Evolutionary conservation across 352 stramenopile species (phyloP).

Genomic region (Globisporangium solare): DNA sequence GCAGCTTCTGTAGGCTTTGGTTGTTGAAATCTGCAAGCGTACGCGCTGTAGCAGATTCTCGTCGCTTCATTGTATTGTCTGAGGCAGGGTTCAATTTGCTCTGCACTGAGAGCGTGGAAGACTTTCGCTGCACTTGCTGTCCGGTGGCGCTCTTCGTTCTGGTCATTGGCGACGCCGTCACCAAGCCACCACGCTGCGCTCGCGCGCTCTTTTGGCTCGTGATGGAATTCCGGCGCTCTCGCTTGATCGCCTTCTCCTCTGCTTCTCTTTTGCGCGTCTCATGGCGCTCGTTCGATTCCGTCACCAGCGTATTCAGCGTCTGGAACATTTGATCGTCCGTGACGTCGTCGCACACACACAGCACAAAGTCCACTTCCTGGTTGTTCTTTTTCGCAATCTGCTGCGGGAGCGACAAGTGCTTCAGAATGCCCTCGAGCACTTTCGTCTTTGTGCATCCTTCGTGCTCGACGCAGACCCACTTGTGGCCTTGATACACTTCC

Average conservation of each 20-base stretch:
- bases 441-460: conserved; percentile 75
- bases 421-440: conserved; percentile 70
- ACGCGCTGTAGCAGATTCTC: conserved; percentile 1
- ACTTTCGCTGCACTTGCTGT: neutral
- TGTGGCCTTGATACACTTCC: conserved; percentile 84
- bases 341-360: conserved; percentile 86
- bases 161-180: neutral
- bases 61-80: neutral
- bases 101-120: neutral
- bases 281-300: conserved; percentile 70
- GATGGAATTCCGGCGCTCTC: conserved; percentile 27
- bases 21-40: conserved; percentile 6
- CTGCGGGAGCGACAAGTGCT: conserved; percentile 59
- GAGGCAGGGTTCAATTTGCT: neutral
- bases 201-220: conserved; percentile 3
- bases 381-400: conserved; percentile 64
- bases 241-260: conserved; percentile 21
- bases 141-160: conserved; percentile 11
- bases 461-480: conserved; percentile 79
- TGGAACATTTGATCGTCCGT: conserved; percentile 91
- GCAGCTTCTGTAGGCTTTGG: conserved; percentile 10
- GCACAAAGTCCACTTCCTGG: conserved; percentile 81
- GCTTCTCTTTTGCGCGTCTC: conserved; percentile 40
- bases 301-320: conserved; percentile 70
- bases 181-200: conserved; percentile 1